Base-by-base conservation (phyloP, 2,329 filamentous ascomycete genomes). In the Fusarium robinianum region DNA sequence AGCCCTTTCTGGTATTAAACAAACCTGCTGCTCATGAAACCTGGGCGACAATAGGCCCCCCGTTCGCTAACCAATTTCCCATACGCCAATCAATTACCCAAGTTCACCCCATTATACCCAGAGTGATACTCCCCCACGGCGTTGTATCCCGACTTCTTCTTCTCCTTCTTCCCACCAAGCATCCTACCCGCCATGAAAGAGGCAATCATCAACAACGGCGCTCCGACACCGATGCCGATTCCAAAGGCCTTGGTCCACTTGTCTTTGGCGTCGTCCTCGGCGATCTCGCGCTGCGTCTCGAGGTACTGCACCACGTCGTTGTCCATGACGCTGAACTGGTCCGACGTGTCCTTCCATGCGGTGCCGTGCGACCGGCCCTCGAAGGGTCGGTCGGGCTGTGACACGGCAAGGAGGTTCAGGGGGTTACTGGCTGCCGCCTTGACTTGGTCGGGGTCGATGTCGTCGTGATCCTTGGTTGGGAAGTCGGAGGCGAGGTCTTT, bases 281-380 rank as follows among this genome's bases (percentile, higher is more conserved):
- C 32, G 8, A 34, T 29, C 3, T 27, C 29, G 18, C 31, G 31
- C 27, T 46, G 41, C 12, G 37, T 43, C 18, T 40, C 31, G 9
- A 57, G 36, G 9, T 56, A 42, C 17, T 35, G 34, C 8, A 45
- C 8, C 11, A 45, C 29, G 9, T 33, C 37, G 10, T 33, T 31
- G 27, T 52, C 46, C 35, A 58, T 41, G 15, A 49, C 27, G 39
- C 42, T 41, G 5, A 58, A 56, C 22, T 47, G 39, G 15, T 46
- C 41, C n/a, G 51, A 55, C 15, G 38, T 35, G 36, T 47, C 55
- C 31, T 34, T 37, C 41, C 41, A 51, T 5, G 36, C 42, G 16
- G 23, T 31, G 1, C 39, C 41, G 14, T 53, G 47, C 14, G 33
- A 40, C 5, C 38, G 43, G 12, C 27, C 50, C 21, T 49, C 27